These are phyloP conservation scores for Neoarthrinium moseri DNA, from an alignment of 2,329 filamentous ascomycete species.

Conservation along the genomic window DNA sequence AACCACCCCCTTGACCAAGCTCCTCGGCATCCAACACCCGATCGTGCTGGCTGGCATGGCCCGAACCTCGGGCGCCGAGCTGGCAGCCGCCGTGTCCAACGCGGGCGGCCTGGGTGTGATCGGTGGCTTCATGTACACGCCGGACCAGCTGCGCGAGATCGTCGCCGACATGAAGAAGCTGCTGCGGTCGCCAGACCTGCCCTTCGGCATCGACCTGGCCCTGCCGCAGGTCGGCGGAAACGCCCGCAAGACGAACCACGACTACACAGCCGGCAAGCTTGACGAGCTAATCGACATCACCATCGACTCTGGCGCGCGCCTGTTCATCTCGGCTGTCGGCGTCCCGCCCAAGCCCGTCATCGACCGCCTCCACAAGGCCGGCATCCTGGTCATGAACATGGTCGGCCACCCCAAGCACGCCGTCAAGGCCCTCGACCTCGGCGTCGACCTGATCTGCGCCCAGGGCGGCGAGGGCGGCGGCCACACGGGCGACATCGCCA, in stretches of 20 bases:
- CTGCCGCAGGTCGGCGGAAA: slow-evolving; percentile 83
- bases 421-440: slow-evolving; percentile 79
- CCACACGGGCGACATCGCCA: slow-evolving; percentile 86
- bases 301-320: slow-evolving; percentile 75
- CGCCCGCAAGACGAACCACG: slow-evolving; percentile 89
- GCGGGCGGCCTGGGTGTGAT: slow-evolving; percentile 81
- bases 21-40: slow-evolving; percentile 83
- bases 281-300: slow-evolving; percentile 86
- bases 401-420: slow-evolving; percentile 91
- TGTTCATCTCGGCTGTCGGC: slow-evolving; percentile 88
- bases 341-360: slow-evolving; percentile 76
- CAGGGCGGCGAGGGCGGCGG: slow-evolving; percentile 94
- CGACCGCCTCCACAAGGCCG: slow-evolving; percentile 72
- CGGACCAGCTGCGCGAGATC: slow-evolving; percentile 72
- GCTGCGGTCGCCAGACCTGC: slow-evolving; percentile 64
- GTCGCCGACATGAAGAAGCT: slow-evolving; percentile 82
- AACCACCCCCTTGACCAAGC: slow-evolving; percentile 72
- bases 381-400: slow-evolving; percentile 95
- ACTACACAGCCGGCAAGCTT: slow-evolving; percentile 88
- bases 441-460: slow-evolving; percentile 87
- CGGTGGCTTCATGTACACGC: slow-evolving; percentile 70
- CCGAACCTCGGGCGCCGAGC: slow-evolving; percentile 71
- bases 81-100: slow-evolving; percentile 86
- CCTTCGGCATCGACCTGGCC: slow-evolving; percentile 90
- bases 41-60: slow-evolving; percentile 95